These are phyloP conservation scores for Scutellaria minor DNA, from an alignment of 257 asterid species.

Conservation along the genomic window DNA sequence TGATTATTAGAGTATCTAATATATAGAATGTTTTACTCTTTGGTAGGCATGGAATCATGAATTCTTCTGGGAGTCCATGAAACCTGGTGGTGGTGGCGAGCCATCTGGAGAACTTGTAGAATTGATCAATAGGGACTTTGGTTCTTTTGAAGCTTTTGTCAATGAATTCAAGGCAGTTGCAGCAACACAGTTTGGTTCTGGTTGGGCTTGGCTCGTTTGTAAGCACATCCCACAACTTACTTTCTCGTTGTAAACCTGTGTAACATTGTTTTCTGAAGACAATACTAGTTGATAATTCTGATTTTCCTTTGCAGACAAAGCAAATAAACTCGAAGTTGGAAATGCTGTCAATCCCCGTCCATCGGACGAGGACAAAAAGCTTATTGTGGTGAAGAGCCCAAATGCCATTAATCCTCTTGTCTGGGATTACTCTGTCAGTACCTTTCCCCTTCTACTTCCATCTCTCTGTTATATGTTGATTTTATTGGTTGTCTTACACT, in stretches of 20 bases:
- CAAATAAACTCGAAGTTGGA: constrained; percentile 78
- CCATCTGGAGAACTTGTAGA: constrained; percentile 76
- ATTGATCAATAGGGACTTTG: constrained; percentile 85
- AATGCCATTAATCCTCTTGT: constrained; percentile 95
- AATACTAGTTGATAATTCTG: not conserved
- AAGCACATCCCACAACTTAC: constrained; percentile 35
- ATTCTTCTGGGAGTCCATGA: constrained; percentile 97
- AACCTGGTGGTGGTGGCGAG: constrained; percentile 92
- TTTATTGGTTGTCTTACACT: not conserved
- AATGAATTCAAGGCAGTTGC: constrained; percentile 86
- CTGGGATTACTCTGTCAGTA: constrained; percentile 90
- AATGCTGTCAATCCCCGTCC: constrained; percentile 84
- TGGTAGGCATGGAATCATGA: constrained; percentile 88
- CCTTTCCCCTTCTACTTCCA: not conserved
- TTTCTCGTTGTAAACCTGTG: not conserved
- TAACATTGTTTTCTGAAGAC: not conserved
- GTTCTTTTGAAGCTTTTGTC: constrained; percentile 79
- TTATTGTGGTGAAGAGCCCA: constrained; percentile 87
- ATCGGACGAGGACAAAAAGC: constrained; percentile 83
- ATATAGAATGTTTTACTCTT: not conserved
- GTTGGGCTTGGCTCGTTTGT: constrained; percentile 99
- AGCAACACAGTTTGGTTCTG: constrained; percentile 90
- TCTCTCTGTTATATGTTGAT: not conserved
- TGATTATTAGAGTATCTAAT: constrained; percentile 5
- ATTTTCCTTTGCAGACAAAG: constrained; percentile 61